Evolutionary conservation across 192 early-diverging fungal genomes (phyloP).

Genomic region (Podila clonocystis): DNA sequence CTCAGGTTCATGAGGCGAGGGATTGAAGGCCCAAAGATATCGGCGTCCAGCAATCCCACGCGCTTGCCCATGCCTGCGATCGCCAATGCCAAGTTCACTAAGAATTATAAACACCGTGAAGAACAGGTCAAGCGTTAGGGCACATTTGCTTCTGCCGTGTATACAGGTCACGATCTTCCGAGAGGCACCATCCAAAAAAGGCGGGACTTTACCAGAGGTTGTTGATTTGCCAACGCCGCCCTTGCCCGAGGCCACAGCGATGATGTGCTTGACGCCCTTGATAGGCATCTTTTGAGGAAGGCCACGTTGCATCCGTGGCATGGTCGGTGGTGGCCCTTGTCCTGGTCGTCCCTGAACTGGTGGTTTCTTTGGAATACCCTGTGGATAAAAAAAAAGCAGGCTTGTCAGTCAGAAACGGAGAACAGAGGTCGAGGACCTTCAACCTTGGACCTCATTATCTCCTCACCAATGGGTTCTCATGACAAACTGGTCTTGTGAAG

Average conservation of each 20-base stretch:
- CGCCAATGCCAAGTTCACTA: slow-evolving; percentile 83
- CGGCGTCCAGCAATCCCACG: slow-evolving; percentile 86
- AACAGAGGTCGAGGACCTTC: neutral
- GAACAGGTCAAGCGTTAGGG: neutral
- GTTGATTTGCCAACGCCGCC: slow-evolving; percentile 95
- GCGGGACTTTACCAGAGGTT: slow-evolving; percentile 65
- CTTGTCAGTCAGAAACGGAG: neutral
- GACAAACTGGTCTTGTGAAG: slow-evolving; percentile 19
- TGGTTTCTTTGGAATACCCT: slow-evolving; percentile 60
- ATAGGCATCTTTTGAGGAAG: slow-evolving; percentile 77
- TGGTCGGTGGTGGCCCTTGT: slow-evolving; percentile 40
- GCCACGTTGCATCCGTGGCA: slow-evolving; percentile 68
- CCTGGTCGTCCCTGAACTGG: slow-evolving; percentile 29
- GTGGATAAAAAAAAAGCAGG: neutral
- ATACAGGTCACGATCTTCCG: neutral
- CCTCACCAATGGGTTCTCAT: slow-evolving; percentile 65
- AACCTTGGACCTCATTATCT: neutral
- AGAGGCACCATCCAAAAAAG: neutral
- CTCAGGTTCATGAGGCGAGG: slow-evolving; percentile 85
- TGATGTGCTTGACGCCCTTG: slow-evolving; percentile 75
- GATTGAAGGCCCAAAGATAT: slow-evolving; percentile 94
- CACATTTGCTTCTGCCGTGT: neutral
- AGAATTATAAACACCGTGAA: neutral
- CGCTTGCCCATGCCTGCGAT: slow-evolving; percentile 65
- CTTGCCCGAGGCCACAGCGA: slow-evolving; percentile 90